A percentile compares a stretch with the other conserved stretches of the same genome.
phyloP scores from a whole-genome alignment of 2,329 filamentous ascomycete genomes.

The Pseudocercospora macadamiae region DNA sequence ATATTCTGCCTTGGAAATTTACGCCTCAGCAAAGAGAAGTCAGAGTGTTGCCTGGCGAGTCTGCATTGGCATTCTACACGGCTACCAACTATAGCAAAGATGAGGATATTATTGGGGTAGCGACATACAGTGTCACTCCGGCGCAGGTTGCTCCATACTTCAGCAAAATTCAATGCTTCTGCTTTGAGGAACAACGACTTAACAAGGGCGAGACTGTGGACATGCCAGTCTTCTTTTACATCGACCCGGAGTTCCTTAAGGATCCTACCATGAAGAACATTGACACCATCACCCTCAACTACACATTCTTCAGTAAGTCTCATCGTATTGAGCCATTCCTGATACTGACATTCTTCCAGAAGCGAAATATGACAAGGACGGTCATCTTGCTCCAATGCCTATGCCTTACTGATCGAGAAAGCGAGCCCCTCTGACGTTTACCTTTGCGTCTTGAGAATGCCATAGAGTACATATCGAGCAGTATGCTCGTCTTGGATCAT shows the following conservation, averaged over 20 bases:
- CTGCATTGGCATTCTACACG: conserved; percentile 94
- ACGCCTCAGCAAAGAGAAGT: conserved; percentile 96
- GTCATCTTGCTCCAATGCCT: conserved; percentile 64
- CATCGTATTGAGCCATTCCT: neutral
- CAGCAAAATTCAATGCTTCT: conserved; percentile 99
- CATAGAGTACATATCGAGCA: too few species aligned
- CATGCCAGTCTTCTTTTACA: conserved; percentile 99
- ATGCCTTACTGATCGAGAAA: conserved; percentile 27
- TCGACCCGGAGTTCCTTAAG: conserved; percentile 91
- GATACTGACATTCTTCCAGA: conserved; percentile 54
- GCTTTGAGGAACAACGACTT: conserved; percentile 92
- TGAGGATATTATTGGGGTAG: conserved; percentile 91
- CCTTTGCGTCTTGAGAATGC: too few species aligned
- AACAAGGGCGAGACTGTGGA: conserved; percentile 96
- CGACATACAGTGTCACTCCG: conserved; percentile 95
- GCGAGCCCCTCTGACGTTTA: too few species aligned
- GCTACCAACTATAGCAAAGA: conserved; percentile 87
- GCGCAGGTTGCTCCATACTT: conserved; percentile 97
- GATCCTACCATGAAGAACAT: conserved; percentile 92
- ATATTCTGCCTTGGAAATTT: conserved; percentile 97
- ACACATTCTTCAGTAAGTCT: conserved; percentile 94
- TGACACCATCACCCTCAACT: conserved; percentile 92
- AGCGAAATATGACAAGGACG: conserved; percentile 82
- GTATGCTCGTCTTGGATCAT: neutral
- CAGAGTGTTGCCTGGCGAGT: conserved; percentile 91